Evolutionary conservation across 2,329 filamentous ascomycete genomes (phyloP), one percentile per base, ranked within the genome.

Genomic region (Dendrostoma leiphaemia): DNA sequence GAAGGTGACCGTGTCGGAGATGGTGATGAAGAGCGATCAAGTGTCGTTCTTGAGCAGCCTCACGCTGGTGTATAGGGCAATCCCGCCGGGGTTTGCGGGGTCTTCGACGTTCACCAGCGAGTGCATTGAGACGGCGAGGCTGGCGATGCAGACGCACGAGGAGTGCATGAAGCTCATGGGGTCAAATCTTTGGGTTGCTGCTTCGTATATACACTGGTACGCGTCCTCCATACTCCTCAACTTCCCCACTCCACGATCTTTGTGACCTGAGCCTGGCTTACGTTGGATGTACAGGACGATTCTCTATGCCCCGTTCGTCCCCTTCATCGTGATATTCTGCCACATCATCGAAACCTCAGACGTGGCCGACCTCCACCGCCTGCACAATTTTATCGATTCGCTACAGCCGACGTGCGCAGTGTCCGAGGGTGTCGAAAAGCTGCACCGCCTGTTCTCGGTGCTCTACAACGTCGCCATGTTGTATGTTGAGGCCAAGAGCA

Each of bases 381-480:
- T 88, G 1, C 74, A 76, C 32, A 74, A 79, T 2, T 87, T 88
- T 60, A 77, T 81, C 46, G 65, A 69, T 19, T 84, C 80, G 2
- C 75, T 87, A 3, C 73, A 79, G 56, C 74, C 75, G 0, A 74
- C 76, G 3, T 74, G 74, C 43, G 71, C 73, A 4, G 69, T 78
- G 2, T 86, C 83, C 1, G 80, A 85, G 62, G 78, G 81, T 2
- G 76, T 84, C 21, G 75, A 80, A 26, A 84, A 83, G 62, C 72
- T 88, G 12, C 79, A 84, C 61, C 79, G 77, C n/a, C 74, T 88
- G 26, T 86, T 81, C 60, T 75, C 79, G 32, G 76, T 87, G 24
- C 82, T 88, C 64, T 76, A 77, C 56, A 81, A 81, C 51, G 81
- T 88, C 6, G 83, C 84, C 6, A 74, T 73, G 41, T 69, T 86